Base-by-base conservation (phyloP, 2,329 filamentous ascomycete species). In the Laburnicola sp. region DNA sequence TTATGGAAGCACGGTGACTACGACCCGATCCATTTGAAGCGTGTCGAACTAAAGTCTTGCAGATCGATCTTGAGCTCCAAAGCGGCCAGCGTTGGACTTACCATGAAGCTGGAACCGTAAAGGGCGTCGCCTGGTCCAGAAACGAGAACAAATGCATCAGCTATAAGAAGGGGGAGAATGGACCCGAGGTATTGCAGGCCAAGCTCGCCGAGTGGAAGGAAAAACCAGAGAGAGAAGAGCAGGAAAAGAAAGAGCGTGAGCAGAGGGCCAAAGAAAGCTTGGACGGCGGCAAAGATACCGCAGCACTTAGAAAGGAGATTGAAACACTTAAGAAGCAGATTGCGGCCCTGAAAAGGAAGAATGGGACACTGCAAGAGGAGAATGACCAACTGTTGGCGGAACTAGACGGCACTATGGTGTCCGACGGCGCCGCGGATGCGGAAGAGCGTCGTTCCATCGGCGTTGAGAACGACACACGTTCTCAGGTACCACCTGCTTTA, bases 141-240 rank as follows among this genome's bases (percentile, higher is more conserved):
- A 48, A 40, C 22, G 45, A 48, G 45, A 48, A 48, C 45, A 48
- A 48, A 22, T 48, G 45, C 36, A 40, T 48, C 27, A 48, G 45
- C 38, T 48, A 48, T 22, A 21, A 35, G 11, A 16, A 40, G 28
- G 45, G 45, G 11, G 21, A 48, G 27, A 4, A n/a, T 21, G 45
- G 45, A 16, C 4, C 45, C 26, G 27, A 39, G 6, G 37, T 48
- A 26, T 34, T 48, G 28, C 27, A 40, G 28, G 9, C 10, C 4
- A 48, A 48, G 36, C 45, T 48, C 28, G 36, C 27, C 4, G 45
- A 48, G 36, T 48, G 45, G 45, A 48, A 41, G 37, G 9, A 40
- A 11, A 48, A 34, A 26, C 45, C 45, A 7, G 45, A 41, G 27
- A 48, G 41, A 28, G 45, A 48, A 41, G 31, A 48, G 30, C 10